Percentiles rank a stretch among this genome's conserved stretches.
These are phyloP conservation scores for Mucor lusitanicus DNA, from an alignment of 371 early-diverging fungal genomes.

Conservation along the genomic window DNA sequence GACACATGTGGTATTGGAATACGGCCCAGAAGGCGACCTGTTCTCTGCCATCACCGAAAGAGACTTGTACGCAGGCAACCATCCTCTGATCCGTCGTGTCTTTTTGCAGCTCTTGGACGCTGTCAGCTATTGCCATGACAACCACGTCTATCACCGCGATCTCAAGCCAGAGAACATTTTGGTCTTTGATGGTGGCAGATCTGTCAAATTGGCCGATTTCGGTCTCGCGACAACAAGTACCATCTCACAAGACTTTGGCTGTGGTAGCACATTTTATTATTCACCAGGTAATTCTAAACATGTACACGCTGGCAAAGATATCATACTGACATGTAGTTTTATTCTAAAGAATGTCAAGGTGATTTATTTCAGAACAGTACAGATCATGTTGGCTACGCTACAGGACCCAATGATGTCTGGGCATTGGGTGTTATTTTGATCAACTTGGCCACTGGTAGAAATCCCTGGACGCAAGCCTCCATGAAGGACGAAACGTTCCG, in stretches of 20 bases:
- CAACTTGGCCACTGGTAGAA: slow-evolving; percentile 75
- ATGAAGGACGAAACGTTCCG: slow-evolving; percentile 72
- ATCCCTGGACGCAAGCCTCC: slow-evolving; percentile 83
- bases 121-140: slow-evolving; percentile 55
- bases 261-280: slow-evolving; percentile 91
- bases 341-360: slow-evolving; percentile 71
- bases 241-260: slow-evolving; percentile 81
- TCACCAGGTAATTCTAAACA: slow-evolving; percentile 69
- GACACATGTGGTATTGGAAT: slow-evolving; percentile 73
- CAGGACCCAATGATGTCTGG: slow-evolving; percentile 85
- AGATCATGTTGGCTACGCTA: slow-evolving; percentile 57
- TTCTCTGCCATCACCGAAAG: slow-evolving; percentile 67
- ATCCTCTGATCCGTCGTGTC: slow-evolving; percentile 47
- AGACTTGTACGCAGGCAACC: slow-evolving; percentile 50
- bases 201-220: slow-evolving; percentile 90
- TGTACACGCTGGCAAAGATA: neutral
- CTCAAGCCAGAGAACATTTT: slow-evolving; percentile 74
- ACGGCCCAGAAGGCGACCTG: slow-evolving; percentile 68
- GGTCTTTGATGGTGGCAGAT: slow-evolving; percentile 46
- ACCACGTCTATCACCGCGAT: slow-evolving; percentile 73
- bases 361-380: slow-evolving; percentile 42
- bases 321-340: neutral
- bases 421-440: slow-evolving; percentile 82
- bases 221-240: slow-evolving; percentile 83
- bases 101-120: slow-evolving; percentile 62